Evolutionary conservation across 73 alveolate genomes (phyloP), one percentile per base, ranked within the genome.

Genomic region (Paramecium tetraurelia): DNA sequence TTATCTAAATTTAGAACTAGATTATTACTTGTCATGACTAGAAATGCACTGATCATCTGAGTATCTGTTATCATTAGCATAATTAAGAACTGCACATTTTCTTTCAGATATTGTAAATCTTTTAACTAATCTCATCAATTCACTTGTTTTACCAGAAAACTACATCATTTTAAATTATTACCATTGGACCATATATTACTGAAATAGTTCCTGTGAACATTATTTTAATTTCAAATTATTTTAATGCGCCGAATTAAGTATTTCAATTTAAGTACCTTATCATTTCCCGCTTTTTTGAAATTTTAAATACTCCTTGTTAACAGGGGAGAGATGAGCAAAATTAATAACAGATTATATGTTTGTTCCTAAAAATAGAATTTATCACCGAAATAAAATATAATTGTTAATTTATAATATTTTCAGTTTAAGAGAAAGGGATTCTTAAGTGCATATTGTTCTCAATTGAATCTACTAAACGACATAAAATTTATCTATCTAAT

Each of bases 71-170:
- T 97, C 99, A 27, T 94, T 94, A 5, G 92, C 86, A 63, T 89
- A 95, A 27, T 96, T 96, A 40, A 96, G 69, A 63, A 95, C 94
- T n/a, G 93, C 70, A 38, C 95, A 86, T 88, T 95, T 95, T 70
- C 96, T 93, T 58, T 93, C 94, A 20, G 95, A 93, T 20, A 95
- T 94, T 31, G 89, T 86, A 80, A 90, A 95, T 68, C 96, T 94
- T 70, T 96, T 87, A 85, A 96, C 95, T 5, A 90, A 48, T 58
- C 98, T 94, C 38, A 97, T 93, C 41, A 97, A 95, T 76, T 97
- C 98, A 29, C 99, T 96, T 44, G 98, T 87, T 93, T 97, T 97
- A 29, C 99, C 99, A 58, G 99, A 93, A 89, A 97, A 97, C 99
- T 71, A 29, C 21, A 48, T 29, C 14, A 24, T 16, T 21, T 24